These are phyloP conservation scores for Polymyxa betae DNA, from an alignment of 208 protist genomes.

Conservation along the genomic window DNA sequence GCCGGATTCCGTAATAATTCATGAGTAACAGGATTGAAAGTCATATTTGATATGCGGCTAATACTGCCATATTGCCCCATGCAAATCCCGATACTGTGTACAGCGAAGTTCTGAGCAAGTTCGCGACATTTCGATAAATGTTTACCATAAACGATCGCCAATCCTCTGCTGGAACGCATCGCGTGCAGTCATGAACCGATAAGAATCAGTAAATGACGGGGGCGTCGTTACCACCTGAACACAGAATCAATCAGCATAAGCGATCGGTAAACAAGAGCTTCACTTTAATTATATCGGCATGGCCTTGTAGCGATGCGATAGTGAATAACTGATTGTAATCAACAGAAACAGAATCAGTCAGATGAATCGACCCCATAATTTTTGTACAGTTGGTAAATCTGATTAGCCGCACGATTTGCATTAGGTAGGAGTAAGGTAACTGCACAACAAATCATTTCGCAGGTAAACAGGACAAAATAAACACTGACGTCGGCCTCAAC, in stretches of 20 bases:
- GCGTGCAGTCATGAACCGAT: too few species aligned
- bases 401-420: background rate
- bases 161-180: too few species aligned
- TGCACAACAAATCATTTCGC: background rate
- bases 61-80: background rate
- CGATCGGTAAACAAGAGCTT: background rate
- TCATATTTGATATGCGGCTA: background rate
- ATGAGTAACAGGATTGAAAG: constrained; percentile 1
- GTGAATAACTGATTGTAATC: background rate
- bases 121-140: too few species aligned
- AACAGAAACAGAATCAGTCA: background rate
- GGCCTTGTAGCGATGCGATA: background rate
- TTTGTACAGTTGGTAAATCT: background rate
- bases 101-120: too few species aligned
- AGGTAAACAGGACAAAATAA: background rate
- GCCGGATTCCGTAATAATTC: background rate
- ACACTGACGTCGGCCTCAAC: background rate
- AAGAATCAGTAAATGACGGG: too few species aligned
- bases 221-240: too few species aligned
- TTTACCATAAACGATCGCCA: too few species aligned
- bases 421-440: background rate
- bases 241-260: too few species aligned
- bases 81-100: background rate
- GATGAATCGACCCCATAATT: background rate
- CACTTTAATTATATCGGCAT: constrained; percentile 14